Conservation (phyloP, 208 protist genomes). For the Leishmania amazonensis region DNA sequence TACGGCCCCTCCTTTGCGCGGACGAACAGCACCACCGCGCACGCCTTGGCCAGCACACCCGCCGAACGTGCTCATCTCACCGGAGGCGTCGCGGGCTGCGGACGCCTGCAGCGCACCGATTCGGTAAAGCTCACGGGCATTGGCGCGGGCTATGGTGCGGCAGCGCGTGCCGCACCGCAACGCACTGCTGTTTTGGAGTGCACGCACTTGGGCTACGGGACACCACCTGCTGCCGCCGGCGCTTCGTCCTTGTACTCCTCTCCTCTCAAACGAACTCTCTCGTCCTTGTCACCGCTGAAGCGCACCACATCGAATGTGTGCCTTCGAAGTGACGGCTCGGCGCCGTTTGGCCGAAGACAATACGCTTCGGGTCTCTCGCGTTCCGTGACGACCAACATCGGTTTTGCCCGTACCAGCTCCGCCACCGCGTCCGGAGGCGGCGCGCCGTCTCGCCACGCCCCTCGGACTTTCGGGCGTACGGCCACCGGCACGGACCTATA, state of each 20-base stretch:
- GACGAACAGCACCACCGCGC: conserved; percentile 17
- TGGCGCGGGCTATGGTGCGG: not conserved
- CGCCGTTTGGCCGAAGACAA: conserved; percentile 18
- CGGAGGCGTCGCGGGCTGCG: not conserved
- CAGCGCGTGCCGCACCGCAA: not conserved
- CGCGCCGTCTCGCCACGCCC: not conserved
- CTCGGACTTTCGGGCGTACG: conserved; percentile 26
- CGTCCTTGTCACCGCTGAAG: conserved; percentile 22
- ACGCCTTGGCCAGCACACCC: conserved; percentile 8
- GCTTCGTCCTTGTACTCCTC: not conserved
- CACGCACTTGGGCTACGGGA: conserved; percentile 11
- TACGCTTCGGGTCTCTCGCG: conserved; percentile 16
- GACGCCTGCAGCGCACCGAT: conserved; percentile 27
- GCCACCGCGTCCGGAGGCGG: not conserved
- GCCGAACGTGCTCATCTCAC: conserved; percentile 6
- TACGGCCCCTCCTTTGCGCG: conserved; percentile 11
- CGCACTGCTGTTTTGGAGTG: conserved; percentile 15
- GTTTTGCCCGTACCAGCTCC: conserved; percentile 10
- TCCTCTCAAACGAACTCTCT: not conserved
- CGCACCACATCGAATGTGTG: conserved; percentile 28
- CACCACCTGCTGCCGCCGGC: not conserved
- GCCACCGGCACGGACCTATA: conserved; percentile 29
- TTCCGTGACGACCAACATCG: conserved; percentile 18
- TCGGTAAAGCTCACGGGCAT: conserved; percentile 5
- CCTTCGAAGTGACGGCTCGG: not conserved